Evolutionary conservation across 2,329 filamentous ascomycete species (phyloP), one percentile per base, ranked within the genome.

Genomic region (Cytospora mali): DNA sequence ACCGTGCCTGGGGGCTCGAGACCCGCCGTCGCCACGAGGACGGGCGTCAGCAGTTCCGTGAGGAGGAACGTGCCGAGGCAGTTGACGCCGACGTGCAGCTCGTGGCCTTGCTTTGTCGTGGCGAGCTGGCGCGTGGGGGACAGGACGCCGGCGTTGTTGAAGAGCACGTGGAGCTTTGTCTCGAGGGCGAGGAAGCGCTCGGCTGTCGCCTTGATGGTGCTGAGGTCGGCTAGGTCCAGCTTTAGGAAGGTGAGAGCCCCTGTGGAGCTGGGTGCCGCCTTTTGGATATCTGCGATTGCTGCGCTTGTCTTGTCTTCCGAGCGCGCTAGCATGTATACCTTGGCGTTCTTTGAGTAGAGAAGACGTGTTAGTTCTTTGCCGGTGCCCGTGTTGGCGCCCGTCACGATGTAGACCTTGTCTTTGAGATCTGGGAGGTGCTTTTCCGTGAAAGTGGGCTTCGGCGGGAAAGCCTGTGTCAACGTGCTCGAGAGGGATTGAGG

Each of bases 291-390:
- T 18, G 71, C 68, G 53, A 84, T 79, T 28, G 79, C 79, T 0
- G 66, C 60, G 6, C 74, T 69, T 33, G 74, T 78, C 65, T 80
- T 80, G 16, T 73, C 67, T 46, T 72, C 66, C 5, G 75, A 77
- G 48, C 82, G 80, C 5, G 76, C 77, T 4, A 80, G 79, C 55
- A 84, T 69, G 68, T 84, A 85, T 42, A 85, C 78, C 7, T 74
- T 82, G 56, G 73, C 81, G 58, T 81, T 79, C 25, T 75, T 75
- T 2, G 70, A 66, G 69, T 85, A 85, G 18, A 86, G 75, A 6
- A 85, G 76, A 46, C 76, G 77, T 33, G 71, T 71, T 7, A 84
- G 73, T 67, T 83, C 80, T 53, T 76, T 74, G 27, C 82, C 82
- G 16, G 83, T 73, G 79, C 70, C 70, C 16, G 66, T 66, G 46